phyloP scores from a whole-genome alignment of 352 stramenopile genomes.

The Pythium rishiriense region DNA sequence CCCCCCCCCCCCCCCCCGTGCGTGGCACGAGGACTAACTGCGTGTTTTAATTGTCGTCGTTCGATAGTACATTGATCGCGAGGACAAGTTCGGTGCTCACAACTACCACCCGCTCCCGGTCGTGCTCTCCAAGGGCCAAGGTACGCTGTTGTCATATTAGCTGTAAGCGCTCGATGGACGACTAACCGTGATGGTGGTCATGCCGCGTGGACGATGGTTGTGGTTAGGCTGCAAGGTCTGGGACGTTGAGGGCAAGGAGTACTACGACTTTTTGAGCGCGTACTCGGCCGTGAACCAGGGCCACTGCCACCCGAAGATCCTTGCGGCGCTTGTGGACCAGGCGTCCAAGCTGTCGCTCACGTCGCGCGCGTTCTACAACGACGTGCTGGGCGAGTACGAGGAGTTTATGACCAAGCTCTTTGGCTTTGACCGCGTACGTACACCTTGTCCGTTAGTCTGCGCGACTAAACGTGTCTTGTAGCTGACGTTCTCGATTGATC shows the following conservation, averaged over 20 bases:
- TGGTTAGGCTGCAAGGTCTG: constrained; percentile 92
- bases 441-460: neutral
- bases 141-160: constrained; percentile 11
- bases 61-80: constrained; percentile 72
- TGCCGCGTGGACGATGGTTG: neutral
- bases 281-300: constrained; percentile 90
- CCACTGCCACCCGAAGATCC: constrained; percentile 98
- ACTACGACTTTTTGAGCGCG: constrained; percentile 98
- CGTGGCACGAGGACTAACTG: neutral
- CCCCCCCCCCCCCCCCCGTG: no score
- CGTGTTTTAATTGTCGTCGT: neutral
- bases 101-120: constrained; percentile 99
- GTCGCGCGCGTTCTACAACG: constrained; percentile 98
- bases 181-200: neutral
- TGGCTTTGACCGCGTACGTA: constrained; percentile 92
- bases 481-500: constrained; percentile 1
- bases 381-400: constrained; percentile 96
- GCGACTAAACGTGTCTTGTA: neutral
- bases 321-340: constrained; percentile 93
- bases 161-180: neutral
- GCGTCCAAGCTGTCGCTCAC: constrained; percentile 95
- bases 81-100: constrained; percentile 94
- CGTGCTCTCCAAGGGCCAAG: constrained; percentile 90
- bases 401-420: constrained; percentile 98
- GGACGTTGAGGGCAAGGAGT: constrained; percentile 96